Evolutionary conservation across 352 stramenopile genomes (phyloP), one percentile per base, ranked within the genome.

Genomic region (Phytopythium aichiense): DNA sequence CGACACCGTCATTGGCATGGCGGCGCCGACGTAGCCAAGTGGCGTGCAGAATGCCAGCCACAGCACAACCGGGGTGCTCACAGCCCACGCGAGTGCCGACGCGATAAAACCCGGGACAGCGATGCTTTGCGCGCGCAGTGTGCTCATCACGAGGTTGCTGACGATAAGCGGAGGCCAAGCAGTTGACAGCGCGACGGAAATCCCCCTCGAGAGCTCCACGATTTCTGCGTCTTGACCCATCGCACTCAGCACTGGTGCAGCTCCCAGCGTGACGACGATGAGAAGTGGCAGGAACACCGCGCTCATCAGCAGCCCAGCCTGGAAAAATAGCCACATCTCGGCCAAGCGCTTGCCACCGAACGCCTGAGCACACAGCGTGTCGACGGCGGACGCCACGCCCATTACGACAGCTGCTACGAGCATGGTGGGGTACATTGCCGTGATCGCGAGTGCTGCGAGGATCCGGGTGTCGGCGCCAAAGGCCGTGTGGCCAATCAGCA

Each of bases 311-410:
- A 78, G 40, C 0, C 64, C 72, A 0, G 72, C 72, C 55, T 84
- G 74, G 1, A 63, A 66, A 48, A 75, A 79, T 7, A 84, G 52
- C 33, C 74, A 79, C 7, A 81, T 28, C 56, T 84, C 72, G 15
- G 43, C 22, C 20, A 67, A 49, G 20, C 68, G 65, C 42, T 74
- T 73, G n/a, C 62, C 72, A 8, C 75, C 72, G 42, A 71, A 73
- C 2, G 69, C 67, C 23, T 84, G 72, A 3, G 68, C 64, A 22
- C 65, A 73, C 4, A 77, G 25, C 15, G 69, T 84, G 50, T 72
- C 65, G 28, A 79, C 55, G 7, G 55, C 55, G 2, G 55, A 60
- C 5, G 20, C 25, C 11, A 60, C 40, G 16, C 55, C 55, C 15
- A 38, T 4, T 2, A 8, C 11, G 50, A 16, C 12, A 50, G 30